Percentiles rank a stretch among this genome's conserved stretches.
Evolutionary conservation across 225 moss, liverwort and hornwort species (phyloP).

Genomic region (Polytrichum commune): DNA sequence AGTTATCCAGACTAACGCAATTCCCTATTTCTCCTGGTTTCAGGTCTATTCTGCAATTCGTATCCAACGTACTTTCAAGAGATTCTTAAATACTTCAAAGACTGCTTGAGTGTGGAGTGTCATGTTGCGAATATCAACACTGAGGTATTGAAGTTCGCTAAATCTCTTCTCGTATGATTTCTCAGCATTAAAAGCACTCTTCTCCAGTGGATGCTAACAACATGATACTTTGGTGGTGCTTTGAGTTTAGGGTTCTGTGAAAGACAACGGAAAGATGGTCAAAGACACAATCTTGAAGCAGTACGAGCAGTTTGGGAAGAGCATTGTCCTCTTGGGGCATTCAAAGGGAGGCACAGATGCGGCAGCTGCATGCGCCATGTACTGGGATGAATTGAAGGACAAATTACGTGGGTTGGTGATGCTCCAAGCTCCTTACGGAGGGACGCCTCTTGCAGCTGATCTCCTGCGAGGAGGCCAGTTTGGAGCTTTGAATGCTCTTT

Average conservation of each 20-base stretch:
- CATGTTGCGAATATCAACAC: slow-evolving; percentile 82
- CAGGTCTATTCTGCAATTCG: slow-evolving; percentile 90
- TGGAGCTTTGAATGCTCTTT: slow-evolving; percentile 40
- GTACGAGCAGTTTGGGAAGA: slow-evolving; percentile 60
- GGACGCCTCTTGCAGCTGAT: slow-evolving; percentile 78
- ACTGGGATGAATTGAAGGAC: slow-evolving; percentile 68
- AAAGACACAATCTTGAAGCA: slow-evolving; percentile 55
- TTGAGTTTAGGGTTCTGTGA: slow-evolving; percentile 55
- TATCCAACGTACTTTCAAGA: slow-evolving; percentile 84
- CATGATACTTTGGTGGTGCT: not conserved
- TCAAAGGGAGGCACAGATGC: slow-evolving; percentile 92
- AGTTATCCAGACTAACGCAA: too few species aligned
- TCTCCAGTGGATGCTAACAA: not conserved
- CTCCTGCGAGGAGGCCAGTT: slow-evolving; percentile 72
- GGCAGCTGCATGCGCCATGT: slow-evolving; percentile 72
- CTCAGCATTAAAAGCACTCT: not conserved
- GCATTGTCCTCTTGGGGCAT: slow-evolving; percentile 72
- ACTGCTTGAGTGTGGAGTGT: slow-evolving; percentile 44
- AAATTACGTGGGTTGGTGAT: slow-evolving; percentile 76
- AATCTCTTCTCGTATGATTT: not conserved
- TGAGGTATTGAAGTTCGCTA: slow-evolving; percentile 41
- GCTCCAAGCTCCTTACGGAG: slow-evolving; percentile 73
- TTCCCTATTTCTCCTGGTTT: not conserved
- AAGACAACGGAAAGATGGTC: slow-evolving; percentile 52
- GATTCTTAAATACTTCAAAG: slow-evolving; percentile 54